These are phyloP conservation scores for Proliferodiscus dingleyae DNA, from an alignment of 2,329 filamentous ascomycete species.

Conservation along the genomic window DNA sequence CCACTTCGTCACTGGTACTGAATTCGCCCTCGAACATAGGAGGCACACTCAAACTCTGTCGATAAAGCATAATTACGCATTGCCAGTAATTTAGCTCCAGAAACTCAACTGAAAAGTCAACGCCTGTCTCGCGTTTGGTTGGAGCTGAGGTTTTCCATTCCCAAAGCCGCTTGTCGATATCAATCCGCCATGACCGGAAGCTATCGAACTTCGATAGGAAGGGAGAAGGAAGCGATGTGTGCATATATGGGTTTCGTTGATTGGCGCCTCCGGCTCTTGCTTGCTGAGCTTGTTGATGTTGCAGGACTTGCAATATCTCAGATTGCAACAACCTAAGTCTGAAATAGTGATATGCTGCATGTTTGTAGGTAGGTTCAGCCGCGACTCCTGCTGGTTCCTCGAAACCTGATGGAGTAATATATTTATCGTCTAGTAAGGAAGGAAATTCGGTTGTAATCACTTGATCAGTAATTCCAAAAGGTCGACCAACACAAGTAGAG, in stretches of 20 bases:
- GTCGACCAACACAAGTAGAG: slow-evolving; percentile 86
- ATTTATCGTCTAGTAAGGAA: slow-evolving; percentile 79
- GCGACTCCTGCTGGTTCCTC: slow-evolving; percentile 47
- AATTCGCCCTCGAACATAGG: slow-evolving; percentile 78
- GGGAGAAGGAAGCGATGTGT: slow-evolving; percentile 73
- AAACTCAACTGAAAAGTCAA: slow-evolving; percentile 85
- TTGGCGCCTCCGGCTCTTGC: slow-evolving; percentile 64
- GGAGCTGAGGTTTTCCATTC: slow-evolving; percentile 86
- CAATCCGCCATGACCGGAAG: slow-evolving; percentile 81
- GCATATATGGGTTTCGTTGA: slow-evolving; percentile 65
- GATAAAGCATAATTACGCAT: slow-evolving; percentile 90
- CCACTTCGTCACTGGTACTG: slow-evolving; percentile 58
- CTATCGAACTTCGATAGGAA: slow-evolving; percentile 80
- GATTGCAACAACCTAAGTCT: slow-evolving; percentile 83
- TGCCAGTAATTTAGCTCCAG: slow-evolving; percentile 97
- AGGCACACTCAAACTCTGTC: slow-evolving; percentile 83
- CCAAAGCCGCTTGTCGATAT: slow-evolving; percentile 76
- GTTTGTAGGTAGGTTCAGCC: slow-evolving; percentile 75
- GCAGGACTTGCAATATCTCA: slow-evolving; percentile 89
- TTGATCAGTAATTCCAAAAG: slow-evolving; percentile 93
- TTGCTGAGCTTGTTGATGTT: slow-evolving; percentile 83
- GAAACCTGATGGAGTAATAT: slow-evolving; percentile 78
- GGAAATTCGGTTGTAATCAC: slow-evolving; percentile 95
- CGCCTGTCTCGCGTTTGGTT: slow-evolving; percentile 71
- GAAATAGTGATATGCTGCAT: slow-evolving; percentile 89